Base-by-base conservation (phyloP, 2,329 filamentous ascomycete species). In the Calonectria fujianensis region DNA sequence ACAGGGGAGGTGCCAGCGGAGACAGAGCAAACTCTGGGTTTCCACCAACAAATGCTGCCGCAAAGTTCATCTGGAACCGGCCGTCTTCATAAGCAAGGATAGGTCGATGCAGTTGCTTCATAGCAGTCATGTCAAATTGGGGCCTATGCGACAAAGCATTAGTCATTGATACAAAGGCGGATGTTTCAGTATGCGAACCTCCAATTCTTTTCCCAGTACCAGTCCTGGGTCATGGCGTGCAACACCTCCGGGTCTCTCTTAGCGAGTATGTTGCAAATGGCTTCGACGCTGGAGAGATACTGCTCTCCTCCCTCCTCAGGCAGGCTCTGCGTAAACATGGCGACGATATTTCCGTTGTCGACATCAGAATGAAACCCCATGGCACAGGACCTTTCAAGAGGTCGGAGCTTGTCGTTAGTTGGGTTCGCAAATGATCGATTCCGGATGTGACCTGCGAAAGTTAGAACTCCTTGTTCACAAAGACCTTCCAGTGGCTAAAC, bases 161-260 rank as follows among this genome's bases (percentile, higher is more conserved):
- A 57, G 52, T 11, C 10, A 5, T 24, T 24, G 8, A 35, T 6
- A 35, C n/a, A 35, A 57, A 57, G 20, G 9, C n/a, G 18, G 11
- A 20, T 57, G 52, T n/a, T 57, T 24, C 2, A 18, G 31, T 35
- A n/a, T 24, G 24, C 52, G 11, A 37, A 24, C 52, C 52, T 35
- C 52, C 52, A 57, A 14, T 57, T 57, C 52, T 57, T 57, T 24
- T 57, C 52, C 52, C 52, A 57, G 31, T 57, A 57, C 52, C 52
- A 57, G 31, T 57, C 52, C 31, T 57, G 31, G 14, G 52, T 7
- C 52, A 57, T 57, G 8, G 10, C n/a, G 7, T 37, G 18, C 52
- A 57, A 37, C 11, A 37, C 52, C 18, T 57, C 52, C 1, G 52
- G 52, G 20, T 57, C 31, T n/a, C n/a, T 57, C 29, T 57, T 20